Evolutionary conservation across 345 rosid species (phyloP).

Genomic region (Rubroshorea leprosula): DNA sequence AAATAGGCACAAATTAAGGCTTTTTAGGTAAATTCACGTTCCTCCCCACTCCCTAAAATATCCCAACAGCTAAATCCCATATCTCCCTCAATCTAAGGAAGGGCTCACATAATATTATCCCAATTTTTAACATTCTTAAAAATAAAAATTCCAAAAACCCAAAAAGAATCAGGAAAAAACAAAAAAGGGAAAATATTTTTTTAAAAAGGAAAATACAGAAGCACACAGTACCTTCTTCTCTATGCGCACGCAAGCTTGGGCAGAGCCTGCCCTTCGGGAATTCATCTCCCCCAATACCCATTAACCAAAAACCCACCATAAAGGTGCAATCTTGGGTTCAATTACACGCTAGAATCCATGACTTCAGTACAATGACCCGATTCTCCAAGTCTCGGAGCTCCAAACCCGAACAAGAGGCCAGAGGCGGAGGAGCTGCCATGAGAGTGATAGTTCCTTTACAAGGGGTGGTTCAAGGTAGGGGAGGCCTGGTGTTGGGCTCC

Average conservation of each 20-base stretch:
- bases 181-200: background rate
- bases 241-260: background rate
- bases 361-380: constrained; percentile 54
- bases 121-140: background rate
- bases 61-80: constrained; percentile 32
- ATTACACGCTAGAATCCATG: constrained; percentile 16
- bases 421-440: constrained; percentile 65
- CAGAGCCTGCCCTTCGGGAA: constrained; percentile 5
- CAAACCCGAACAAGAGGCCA: constrained; percentile 30
- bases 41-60: constrained; percentile 31
- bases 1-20: background rate
- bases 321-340: constrained; percentile 1
- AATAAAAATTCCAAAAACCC: background rate
- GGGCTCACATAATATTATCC: constrained; percentile 22
- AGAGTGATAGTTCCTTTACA: constrained; percentile 89
- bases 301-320: constrained; percentile 17
- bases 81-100: constrained; percentile 28
- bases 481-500: constrained; percentile 84
- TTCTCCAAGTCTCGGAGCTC: constrained; percentile 28
- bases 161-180: constrained; percentile 2
- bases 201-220: background rate
- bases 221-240: background rate
- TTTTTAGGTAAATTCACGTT: background rate
- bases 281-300: constrained; percentile 15
- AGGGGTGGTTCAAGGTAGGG: constrained; percentile 88